Conservation (phyloP, 2,329 filamentous ascomycete species). For the Aspergillus fructus region DNA sequence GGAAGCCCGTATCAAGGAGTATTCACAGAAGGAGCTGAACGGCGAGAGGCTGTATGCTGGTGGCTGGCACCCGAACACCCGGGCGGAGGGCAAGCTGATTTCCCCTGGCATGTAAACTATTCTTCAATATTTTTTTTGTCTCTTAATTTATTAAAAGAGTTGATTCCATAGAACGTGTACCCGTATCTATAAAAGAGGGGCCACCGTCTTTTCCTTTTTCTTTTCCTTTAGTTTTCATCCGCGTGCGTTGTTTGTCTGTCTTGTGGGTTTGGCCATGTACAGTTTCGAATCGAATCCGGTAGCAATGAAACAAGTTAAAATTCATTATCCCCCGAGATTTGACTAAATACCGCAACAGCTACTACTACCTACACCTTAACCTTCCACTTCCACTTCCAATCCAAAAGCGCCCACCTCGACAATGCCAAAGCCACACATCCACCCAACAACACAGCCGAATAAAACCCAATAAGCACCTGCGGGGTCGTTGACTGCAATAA, state of each 20-base stretch:
- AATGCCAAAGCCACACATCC: slow-evolving; percentile 30
- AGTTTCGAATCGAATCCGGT: slow-evolving; percentile 6
- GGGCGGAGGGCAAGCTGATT: slow-evolving; percentile 76
- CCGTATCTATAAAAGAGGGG: neutral
- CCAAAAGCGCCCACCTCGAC: slow-evolving; percentile 38
- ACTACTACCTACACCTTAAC: slow-evolving; percentile 26
- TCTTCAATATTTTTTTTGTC: neutral
- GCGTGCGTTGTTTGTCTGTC: slow-evolving; percentile 1
- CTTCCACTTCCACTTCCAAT: slow-evolving; percentile 40
- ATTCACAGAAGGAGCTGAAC: slow-evolving; percentile 67
- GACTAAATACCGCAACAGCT: no score
- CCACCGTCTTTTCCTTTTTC: neutral
- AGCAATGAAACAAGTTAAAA: slow-evolving; percentile 9
- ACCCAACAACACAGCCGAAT: slow-evolving; percentile 43
- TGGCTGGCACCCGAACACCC: slow-evolving; percentile 77
- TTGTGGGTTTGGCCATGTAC: slow-evolving; percentile 11
- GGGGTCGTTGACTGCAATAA: neutral
- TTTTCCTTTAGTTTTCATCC: neutral
- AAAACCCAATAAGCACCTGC: slow-evolving; percentile 46
- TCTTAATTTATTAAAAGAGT: slow-evolving; percentile 3
- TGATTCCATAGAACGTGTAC: neutral
- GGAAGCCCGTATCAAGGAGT: slow-evolving; percentile 84
- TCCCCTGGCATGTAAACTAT: slow-evolving; percentile 85
- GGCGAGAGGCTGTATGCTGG: slow-evolving; percentile 72
- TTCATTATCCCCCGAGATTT: neutral